Evolutionary conservation across 2,329 filamentous ascomycete species (phyloP).

Genomic region (Alternaria longipes): DNA sequence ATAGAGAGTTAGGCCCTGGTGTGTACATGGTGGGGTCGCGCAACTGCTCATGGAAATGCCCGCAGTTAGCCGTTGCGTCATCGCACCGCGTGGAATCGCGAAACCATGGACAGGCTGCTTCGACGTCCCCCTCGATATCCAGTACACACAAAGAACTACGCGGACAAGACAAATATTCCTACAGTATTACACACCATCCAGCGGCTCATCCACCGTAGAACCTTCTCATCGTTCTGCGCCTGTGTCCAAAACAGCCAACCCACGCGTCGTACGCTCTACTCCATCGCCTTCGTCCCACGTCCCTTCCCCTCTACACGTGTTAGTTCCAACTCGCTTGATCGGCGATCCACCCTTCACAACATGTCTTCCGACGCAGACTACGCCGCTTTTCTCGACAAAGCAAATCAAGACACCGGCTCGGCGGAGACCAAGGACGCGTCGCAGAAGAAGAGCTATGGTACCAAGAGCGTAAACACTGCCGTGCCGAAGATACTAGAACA

Average conservation of each 20-base stretch:
- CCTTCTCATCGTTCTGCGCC: not conserved
- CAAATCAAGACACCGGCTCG: conserved; percentile 70
- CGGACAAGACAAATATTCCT: not conserved
- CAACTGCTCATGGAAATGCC: conserved; percentile 20
- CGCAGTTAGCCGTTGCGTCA: conserved; percentile 35
- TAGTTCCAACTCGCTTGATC: not conserved
- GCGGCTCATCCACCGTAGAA: not conserved
- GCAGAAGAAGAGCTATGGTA: conserved; percentile 40
- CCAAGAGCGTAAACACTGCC: conserved; percentile 57
- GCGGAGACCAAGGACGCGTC: conserved; percentile 34
- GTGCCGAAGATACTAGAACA: conserved; percentile 62
- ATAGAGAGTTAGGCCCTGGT: not conserved
- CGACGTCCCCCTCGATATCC: conserved; percentile 15
- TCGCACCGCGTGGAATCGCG: conserved; percentile 20
- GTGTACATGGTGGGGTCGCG: conserved; percentile 9
- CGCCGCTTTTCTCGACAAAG: conserved; percentile 84
- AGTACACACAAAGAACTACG: not conserved
- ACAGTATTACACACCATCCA: not conserved
- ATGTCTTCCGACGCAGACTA: conserved; percentile 87
- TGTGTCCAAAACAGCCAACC: not conserved
- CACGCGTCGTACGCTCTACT: not conserved
- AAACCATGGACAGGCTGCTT: conserved; percentile 25
- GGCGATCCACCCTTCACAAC: conserved; percentile 23
- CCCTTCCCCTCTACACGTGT: not conserved
- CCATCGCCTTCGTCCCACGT: conserved; percentile 2